Base-by-base conservation (phyloP, 2,329 filamentous ascomycete species). In the Phialocephala sp. region DNA sequence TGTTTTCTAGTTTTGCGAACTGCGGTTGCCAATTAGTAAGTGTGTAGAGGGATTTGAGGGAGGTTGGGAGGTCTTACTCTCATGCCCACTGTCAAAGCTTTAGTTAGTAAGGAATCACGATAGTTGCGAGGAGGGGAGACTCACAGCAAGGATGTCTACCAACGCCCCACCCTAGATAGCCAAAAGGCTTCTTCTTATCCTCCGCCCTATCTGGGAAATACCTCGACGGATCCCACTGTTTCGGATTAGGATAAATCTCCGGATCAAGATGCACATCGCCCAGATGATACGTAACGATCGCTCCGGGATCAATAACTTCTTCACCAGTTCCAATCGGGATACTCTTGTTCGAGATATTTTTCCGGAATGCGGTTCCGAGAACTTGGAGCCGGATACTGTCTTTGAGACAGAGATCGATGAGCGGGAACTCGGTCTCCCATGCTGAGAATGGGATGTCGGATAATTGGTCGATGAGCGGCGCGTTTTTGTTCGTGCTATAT, bases 371-470 rank as follows among this genome's bases (percentile, higher is more conserved):
- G 0, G 80, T 77, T 6, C 85, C 85, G 0, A 79, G 74, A 8
- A 81, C 69, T 37, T 81, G 80, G 27, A 87, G 68, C 2, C 85
- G 81, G 65, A 88, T 85, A 15, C 79, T 80, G 66, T 88, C 86
- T 47, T 80, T 79, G 43, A 88, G 76, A 55, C 81, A 84, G 32
- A 85, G 63, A 64, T 86, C 82, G 37, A 87, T 76, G 6, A 80
- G 65, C 0, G 84, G 83, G 65, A 88, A 87, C 20, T 84, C 82
- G 14, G 73, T 60, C 71, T 88, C 85, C 85, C 85, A 88, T 0
- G 80, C 82, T 15, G 85, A 82, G 35, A 86, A 72, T 0, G 79
- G 78, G 0, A 88, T 75, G 1, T 76, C 72, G 41, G 77, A 74
- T 1, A 88, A 75, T 47, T 66, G 64, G 2, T 70, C 64, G 15